Evolutionary conservation across 768 basidiomycete genomes (phyloP), one percentile per base, ranked within the genome.

Genomic region (Xerocomus brunneocitrinus): DNA sequence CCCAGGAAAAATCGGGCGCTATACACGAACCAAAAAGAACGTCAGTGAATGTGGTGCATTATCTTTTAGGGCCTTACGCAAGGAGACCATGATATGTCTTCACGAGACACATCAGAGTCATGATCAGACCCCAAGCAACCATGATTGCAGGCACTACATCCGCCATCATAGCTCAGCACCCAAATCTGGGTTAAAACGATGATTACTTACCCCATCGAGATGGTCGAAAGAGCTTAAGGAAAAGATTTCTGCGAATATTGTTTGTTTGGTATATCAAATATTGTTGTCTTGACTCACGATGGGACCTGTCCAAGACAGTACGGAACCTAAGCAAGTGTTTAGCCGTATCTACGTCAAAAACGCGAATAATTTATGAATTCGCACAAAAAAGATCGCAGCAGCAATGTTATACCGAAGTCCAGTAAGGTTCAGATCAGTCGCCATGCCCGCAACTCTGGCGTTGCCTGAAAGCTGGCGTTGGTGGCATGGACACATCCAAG

Each of bases 391-490:
- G 52, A 77, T 39, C 3, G 74, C 71, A 7, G 74, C 67, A 12
- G 63, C 73, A 19, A 55, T 69, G 36, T 74, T 76, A 46, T 75
- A 74, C 51, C 62, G 64, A 7, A 72, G 62, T 8, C 74, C 73
- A 3, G 57, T 43, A 27, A 74, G 67, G 9, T 72, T 9, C 42
- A 74, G 58, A 51, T 79, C 76, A 3, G 40, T 52, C 12, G 63
- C 61, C 77, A 79, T 75, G 8, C 78, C 78, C 6, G 77, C 78
- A 32, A 81, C 67, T 62, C 63, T 63, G 1, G 75, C 74, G 38
- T 76, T 76, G 47, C 66, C 75, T 76, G 25, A 42, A n/a, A 36
- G 16, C 13, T 49, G 13, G 47, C 14, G 8, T 66, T n/a, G 61
- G 54, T 12, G 12, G 8, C 8, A 42, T 30, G 47, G 19, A 42